phyloP scores from a whole-genome alignment of 805 yeast species.

The Zygoascus bituminiphila region DNA sequence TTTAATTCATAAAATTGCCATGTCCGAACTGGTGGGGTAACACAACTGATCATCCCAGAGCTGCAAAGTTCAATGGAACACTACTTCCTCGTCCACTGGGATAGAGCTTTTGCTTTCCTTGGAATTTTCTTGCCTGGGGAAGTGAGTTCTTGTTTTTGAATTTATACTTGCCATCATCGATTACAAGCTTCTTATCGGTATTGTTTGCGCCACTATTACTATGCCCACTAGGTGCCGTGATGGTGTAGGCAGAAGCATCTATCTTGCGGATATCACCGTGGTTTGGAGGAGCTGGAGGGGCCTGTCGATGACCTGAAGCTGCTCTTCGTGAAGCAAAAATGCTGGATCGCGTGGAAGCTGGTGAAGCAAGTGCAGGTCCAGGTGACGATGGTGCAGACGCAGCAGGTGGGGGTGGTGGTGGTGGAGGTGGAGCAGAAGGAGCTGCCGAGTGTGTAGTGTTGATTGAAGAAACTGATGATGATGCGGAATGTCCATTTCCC shows the following conservation, averaged over 20 bases:
- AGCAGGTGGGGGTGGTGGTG: constrained; percentile 20
- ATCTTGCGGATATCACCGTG: constrained; percentile 45
- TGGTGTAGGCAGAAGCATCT: constrained; percentile 59
- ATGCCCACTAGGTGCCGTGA: constrained; percentile 30
- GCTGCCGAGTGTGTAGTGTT: constrained; percentile 23
- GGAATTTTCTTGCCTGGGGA: constrained; percentile 82
- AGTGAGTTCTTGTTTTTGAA: constrained; percentile 60
- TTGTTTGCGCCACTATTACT: constrained; percentile 5
- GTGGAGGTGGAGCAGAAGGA: constrained; percentile 24
- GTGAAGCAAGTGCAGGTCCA: constrained; percentile 22
- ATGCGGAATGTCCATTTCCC: not conserved
- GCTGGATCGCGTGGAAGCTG: constrained; percentile 8
- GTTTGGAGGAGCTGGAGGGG: constrained; percentile 22
- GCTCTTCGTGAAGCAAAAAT: constrained; percentile 9
- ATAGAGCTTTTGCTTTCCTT: constrained; percentile 65
- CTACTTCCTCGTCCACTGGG: constrained; percentile 95
- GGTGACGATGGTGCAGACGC: constrained; percentile 22
- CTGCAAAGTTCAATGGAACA: constrained; percentile 65
- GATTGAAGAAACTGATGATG: constrained; percentile 12
- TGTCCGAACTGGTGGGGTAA: no score
- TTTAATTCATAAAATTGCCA: no score
- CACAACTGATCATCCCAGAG: not conserved
- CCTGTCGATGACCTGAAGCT: constrained; percentile 23
- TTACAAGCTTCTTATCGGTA: constrained; percentile 30
- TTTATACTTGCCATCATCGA: constrained; percentile 67